Evolutionary conservation across 768 basidiomycete species (phyloP), one percentile per base, ranked within the genome.

Genomic region (Suillus spraguei): DNA sequence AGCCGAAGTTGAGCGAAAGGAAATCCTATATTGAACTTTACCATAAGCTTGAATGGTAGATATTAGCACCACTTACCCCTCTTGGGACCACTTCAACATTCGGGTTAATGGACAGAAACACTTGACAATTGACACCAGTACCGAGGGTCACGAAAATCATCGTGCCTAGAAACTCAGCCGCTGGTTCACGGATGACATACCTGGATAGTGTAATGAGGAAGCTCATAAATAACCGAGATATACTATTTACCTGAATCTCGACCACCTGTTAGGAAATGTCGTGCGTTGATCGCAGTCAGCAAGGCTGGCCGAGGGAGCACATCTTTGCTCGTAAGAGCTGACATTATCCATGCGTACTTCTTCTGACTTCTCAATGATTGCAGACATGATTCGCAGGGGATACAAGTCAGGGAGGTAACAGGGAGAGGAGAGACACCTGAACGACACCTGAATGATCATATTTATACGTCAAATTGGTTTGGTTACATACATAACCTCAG

Each of bases 131-230:
- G 47, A 82, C 82, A 50, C 87, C 87, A 49, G 76, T 77, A 28
- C 88, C 88, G 64, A 89, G 85, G 60, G 87, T 82, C 61, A 87
- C 76, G 10, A 89, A 75, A 36, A 89, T 76, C 69, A 82, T 82
- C 9, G 82, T 80, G 22, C 87, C 88, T 50, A 88, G 68, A 66
- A 89, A 87, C 71, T 90, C 88, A 17, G 87, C 89, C 35, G 80
- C 81, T 17, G 86, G 82, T 72, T 90, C 88, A 63, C 84, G 79
- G 46, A 89, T 70, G 53, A 71, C 69, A 62, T 78, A 74, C 36
- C 86, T 85, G 63, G 50, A 14, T 24, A 28, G 38, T 35, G n/a
- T 62, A 49, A 14, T 33, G 22, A 38, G 36, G n/a, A n/a, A 22
- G 6, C 32, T 62, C 20, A 22, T 20, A 60, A 44, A 52, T 14